Evolutionary conservation across 805 yeast genomes (phyloP), one percentile per base, ranked within the genome.

Genomic region (Teunomyces cretensis): DNA sequence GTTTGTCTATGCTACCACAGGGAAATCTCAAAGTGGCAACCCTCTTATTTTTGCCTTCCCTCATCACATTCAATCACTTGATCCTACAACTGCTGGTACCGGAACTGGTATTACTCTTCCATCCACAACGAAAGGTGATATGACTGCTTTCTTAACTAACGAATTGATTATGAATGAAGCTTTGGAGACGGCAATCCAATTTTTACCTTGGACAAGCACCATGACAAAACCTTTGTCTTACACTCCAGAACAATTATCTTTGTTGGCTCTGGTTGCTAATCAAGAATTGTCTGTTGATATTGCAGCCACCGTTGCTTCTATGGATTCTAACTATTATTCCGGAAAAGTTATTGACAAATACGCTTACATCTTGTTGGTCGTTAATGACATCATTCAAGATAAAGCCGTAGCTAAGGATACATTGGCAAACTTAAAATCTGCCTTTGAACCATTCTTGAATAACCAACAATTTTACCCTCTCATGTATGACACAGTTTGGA

Each of bases 331-430:
- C 46, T 81, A 81, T 55, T 75, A 56, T 48, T 60, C 79, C 13
- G 86, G 84, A 43, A 80, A 81, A 54, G 66, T 74, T 11, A 47
- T 79, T 27, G 84, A 78, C 58, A 80, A 79, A 53, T 81, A 76
- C 55, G 81, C 84, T 7, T 76, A 79, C 57, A 75, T 81, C 40
- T 65, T 80, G 46, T 69, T 78, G 45, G 77, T 78, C 9, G 72
- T 78, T 13, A 66, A 70, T 49, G 80, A 76, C 19, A 70, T 81
- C 28, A 57, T 80, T 43, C 57, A 68, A 37, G 79, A 76, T 50
- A 60, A 65, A n/a, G 64, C 53, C 5, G 68, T 64, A 7, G 64
- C 80, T 2, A 48, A 56, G 6, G 52, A 65, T 4, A 61, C 75
- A 7, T 62, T 75, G 39, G 50, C 43, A 3, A 59, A 56, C 14